phyloP scores from a whole-genome alignment of 2,329 filamentous ascomycete species.

The Trichoderma atroviride region DNA sequence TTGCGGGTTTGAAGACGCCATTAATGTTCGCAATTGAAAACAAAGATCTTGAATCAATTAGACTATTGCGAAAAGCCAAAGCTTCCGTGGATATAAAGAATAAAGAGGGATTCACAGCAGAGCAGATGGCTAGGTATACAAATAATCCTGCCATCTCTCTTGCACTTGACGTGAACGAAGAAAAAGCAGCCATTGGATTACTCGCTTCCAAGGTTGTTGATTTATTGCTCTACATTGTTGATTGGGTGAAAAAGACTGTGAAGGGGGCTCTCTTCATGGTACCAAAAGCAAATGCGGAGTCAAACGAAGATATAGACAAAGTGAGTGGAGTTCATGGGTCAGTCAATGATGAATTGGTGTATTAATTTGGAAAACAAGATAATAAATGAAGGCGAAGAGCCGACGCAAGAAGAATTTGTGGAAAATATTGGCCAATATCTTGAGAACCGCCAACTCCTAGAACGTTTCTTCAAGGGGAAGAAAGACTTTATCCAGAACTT shows the following conservation, averaged over 20 bases:
- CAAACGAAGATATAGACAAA: not conserved
- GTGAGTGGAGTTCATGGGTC: not conserved
- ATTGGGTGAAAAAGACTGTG: not conserved
- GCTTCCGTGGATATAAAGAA: not conserved
- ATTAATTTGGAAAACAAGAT: not conserved
- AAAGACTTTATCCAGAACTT: not conserved
- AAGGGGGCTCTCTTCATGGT: not conserved
- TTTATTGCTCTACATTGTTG: not conserved
- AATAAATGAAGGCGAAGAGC: not conserved
- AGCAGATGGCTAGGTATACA: not conserved
- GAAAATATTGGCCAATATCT: not conserved
- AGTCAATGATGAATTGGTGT: not conserved
- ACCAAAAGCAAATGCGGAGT: not conserved
- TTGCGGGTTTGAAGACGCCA: not conserved
- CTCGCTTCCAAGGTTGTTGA: not conserved
- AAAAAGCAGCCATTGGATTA: not conserved
- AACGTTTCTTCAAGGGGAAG: constrained; percentile 6
- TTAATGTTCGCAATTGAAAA: not conserved
- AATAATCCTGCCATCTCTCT: not conserved
- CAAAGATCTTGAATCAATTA: constrained; percentile 4
- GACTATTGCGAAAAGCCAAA: not conserved
- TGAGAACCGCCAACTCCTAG: not conserved
- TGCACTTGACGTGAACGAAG: not conserved
- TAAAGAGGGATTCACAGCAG: not conserved
- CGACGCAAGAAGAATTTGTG: not conserved